Conservation (phyloP, 177 flowering plant species). For the Vitis hybrid region DNA sequence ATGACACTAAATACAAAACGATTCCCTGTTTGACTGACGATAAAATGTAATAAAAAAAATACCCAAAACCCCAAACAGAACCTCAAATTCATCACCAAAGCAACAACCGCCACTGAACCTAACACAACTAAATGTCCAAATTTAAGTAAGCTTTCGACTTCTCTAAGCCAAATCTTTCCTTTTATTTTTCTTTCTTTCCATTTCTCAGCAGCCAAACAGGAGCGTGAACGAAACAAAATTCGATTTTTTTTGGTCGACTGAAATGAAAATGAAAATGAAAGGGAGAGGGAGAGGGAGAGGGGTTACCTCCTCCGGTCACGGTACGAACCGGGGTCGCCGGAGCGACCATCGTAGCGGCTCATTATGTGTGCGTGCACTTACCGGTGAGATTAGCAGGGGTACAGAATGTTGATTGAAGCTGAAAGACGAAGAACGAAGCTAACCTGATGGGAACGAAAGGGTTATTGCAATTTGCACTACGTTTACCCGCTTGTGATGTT, state of each 20-base stretch:
- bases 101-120: no score
- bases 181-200: no score
- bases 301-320: constrained; percentile 83
- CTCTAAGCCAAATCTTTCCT: no score
- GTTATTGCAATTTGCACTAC: neutral
- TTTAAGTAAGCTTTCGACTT: no score
- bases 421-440: neutral
- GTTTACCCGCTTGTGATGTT: neutral
- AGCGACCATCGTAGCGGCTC: constrained; percentile 91
- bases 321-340: constrained; percentile 85
- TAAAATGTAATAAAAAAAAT: no score
- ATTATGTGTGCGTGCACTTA: constrained; percentile 21
- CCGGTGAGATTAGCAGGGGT: neutral
- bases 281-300: neutral
- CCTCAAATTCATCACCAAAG: no score
- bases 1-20: no score
- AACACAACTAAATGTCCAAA: no score
- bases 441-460: neutral
- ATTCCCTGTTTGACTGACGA: no score
- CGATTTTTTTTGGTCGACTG: neutral
- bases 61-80: no score
- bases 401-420: neutral
- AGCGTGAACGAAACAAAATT: neutral
- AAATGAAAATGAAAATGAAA: neutral
- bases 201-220: neutral